phyloP scores from a whole-genome alignment of 768 basidiomycete species.

The Fomitopsis pulvina region DNA sequence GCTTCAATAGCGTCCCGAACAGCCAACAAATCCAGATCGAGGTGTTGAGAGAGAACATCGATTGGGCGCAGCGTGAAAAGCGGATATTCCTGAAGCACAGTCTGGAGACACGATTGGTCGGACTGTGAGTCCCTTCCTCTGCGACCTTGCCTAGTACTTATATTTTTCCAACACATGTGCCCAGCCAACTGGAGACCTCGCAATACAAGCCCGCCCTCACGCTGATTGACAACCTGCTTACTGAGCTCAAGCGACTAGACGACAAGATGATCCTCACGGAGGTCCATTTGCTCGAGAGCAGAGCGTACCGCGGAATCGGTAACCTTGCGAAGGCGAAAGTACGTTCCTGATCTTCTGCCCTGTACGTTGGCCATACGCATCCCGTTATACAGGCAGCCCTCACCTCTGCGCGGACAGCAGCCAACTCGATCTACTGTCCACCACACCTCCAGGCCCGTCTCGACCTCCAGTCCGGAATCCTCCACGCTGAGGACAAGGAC shows the following conservation, averaged over 20 bases:
- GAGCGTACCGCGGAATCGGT: slow-evolving; percentile 83
- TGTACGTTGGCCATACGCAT: not conserved
- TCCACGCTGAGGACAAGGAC: slow-evolving; percentile 97
- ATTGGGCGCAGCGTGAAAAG: slow-evolving; percentile 88
- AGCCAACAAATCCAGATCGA: slow-evolving; percentile 72
- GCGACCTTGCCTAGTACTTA: not conserved
- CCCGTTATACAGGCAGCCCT: slow-evolving; percentile 73
- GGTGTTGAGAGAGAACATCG: slow-evolving; percentile 85
- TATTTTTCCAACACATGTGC: not conserved
- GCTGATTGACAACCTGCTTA: slow-evolving; percentile 81
- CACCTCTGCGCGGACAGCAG: slow-evolving; percentile 87
- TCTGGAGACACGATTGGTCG: slow-evolving; percentile 82
- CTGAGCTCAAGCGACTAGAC: slow-evolving; percentile 87
- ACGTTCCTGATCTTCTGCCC: slow-evolving; percentile 11
- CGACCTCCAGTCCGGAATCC: slow-evolving; percentile 69
- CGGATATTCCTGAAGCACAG: slow-evolving; percentile 94
- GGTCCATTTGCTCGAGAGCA: slow-evolving; percentile 89
- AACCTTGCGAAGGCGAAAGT: slow-evolving; percentile 92
- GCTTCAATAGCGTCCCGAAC: slow-evolving; percentile 74
- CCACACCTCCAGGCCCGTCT: slow-evolving; percentile 55
- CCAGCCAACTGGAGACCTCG: slow-evolving; percentile 65
- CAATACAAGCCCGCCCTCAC: slow-evolving; percentile 74
- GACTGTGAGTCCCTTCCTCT: slow-evolving; percentile 41
- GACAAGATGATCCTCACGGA: slow-evolving; percentile 98
- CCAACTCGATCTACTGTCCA: slow-evolving; percentile 92